phyloP scores from a whole-genome alignment of 1,139 yeast genomes.

The Zhuliangozyma blackwelliae region DNA sequence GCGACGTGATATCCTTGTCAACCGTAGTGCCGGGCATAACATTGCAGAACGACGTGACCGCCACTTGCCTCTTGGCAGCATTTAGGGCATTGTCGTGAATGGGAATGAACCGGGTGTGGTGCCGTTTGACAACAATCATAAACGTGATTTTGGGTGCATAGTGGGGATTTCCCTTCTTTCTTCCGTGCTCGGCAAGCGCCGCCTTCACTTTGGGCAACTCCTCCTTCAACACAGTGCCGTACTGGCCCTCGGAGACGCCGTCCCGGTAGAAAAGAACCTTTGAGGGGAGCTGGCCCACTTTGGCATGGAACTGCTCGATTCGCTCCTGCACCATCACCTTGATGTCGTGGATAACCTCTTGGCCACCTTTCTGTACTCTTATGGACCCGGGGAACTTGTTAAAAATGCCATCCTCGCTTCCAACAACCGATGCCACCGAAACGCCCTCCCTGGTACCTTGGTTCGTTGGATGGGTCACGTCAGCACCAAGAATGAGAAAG shows the following conservation, averaged over 20 bases:
- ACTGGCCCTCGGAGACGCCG: conserved; percentile 13
- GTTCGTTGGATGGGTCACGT: conserved; percentile 12
- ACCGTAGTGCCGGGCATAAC: conserved; percentile 12
- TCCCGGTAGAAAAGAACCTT: conserved; percentile 12
- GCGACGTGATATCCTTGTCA: conserved; percentile 9
- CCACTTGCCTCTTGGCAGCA: conserved; percentile 6
- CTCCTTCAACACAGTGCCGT: conserved; percentile 10
- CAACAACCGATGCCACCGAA: conserved; percentile 12
- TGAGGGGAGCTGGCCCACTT: conserved; percentile 8
- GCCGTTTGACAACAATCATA: conserved; percentile 12
- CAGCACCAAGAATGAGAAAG: conserved; percentile 11
- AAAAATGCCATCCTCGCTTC: conserved; percentile 11
- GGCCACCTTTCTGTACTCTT: conserved; percentile 10
- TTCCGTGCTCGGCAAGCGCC: conserved; percentile 10
- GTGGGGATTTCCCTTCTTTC: conserved; percentile 4
- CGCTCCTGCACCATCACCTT: conserved; percentile 10
- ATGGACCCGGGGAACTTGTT: conserved; percentile 12
- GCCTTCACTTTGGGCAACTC: conserved; percentile 10
- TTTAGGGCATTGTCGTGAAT: conserved; percentile 8
- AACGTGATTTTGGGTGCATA: conserved; percentile 10
- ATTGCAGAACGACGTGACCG: conserved; percentile 10
- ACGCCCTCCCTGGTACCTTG: conserved; percentile 7
- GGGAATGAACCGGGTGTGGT: conserved; percentile 12
- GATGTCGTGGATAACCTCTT: conserved; percentile 9
- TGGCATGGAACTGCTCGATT: conserved; percentile 9